Conservation (phyloP, 495 filamentous ascomycete species). For the Penicillium canariense region DNA sequence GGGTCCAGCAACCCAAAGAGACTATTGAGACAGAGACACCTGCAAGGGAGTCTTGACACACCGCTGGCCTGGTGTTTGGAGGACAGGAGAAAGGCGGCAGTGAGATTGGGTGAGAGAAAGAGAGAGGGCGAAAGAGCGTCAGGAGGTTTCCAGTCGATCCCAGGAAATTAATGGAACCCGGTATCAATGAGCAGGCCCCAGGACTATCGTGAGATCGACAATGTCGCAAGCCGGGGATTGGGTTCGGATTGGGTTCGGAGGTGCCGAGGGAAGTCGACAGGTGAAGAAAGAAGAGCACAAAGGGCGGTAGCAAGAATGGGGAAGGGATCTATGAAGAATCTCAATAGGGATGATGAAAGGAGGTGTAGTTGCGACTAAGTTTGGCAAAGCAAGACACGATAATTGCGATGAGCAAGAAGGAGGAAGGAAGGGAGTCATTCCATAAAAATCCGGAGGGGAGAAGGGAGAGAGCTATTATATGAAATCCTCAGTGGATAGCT, state of each 20-base stretch:
- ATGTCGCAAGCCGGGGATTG: neutral
- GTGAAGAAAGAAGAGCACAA: neutral
- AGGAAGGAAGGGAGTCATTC: constrained; percentile 23
- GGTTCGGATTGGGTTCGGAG: no score
- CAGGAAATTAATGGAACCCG: no score
- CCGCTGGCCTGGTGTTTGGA: no score
- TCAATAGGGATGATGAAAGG: neutral
- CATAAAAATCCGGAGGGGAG: constrained; percentile 29
- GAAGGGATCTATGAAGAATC: constrained; percentile 35
- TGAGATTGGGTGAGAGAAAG: neutral
- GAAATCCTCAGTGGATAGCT: constrained; percentile 36
- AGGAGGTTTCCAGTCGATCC: no score
- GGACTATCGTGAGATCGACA: no score
- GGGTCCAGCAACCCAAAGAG: constrained; percentile 8
- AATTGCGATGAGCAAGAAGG: constrained; percentile 17
- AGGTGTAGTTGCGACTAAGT: neutral
- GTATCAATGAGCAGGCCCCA: no score
- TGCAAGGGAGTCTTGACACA: constrained; percentile 27
- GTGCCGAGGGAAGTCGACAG: neutral
- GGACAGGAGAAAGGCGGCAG: no score
- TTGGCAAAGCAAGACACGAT: constrained; percentile 1
- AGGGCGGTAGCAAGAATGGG: constrained; percentile 19
- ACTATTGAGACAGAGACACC: constrained; percentile 28
- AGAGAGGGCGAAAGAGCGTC: no score
- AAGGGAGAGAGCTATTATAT: constrained; percentile 32